Conservation (phyloP, 139 green algal genomes). For the Tetraselmis striata region DNA sequence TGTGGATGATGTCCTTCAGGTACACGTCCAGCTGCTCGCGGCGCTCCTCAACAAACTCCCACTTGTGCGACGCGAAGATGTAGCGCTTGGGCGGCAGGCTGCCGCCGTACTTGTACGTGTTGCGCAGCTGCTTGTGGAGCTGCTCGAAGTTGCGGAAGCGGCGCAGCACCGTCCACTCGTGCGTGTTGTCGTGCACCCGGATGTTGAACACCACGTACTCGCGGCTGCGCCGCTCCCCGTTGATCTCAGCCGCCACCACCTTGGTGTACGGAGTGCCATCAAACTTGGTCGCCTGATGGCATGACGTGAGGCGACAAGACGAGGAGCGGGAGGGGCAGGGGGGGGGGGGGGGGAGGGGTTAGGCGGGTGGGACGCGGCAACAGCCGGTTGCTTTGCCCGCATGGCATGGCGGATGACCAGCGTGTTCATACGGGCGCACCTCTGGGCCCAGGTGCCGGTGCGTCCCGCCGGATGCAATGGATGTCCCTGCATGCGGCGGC, state of each 20-base stretch:
- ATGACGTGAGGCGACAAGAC: no score
- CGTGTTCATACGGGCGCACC: no score
- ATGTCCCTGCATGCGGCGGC: no score
- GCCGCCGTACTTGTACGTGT: slow-evolving; percentile 19
- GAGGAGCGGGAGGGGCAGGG: no score
- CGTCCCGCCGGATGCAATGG: no score
- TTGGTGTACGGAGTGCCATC: not conserved
- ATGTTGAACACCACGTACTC: slow-evolving; percentile 66
- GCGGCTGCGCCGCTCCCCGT: slow-evolving; percentile 23
- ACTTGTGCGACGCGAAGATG: slow-evolving; percentile 41
- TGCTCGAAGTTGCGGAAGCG: slow-evolving; percentile 68
- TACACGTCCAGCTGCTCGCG: slow-evolving; percentile 46
- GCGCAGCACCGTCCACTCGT: slow-evolving; percentile 60
- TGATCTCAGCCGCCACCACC: slow-evolving; percentile 54
- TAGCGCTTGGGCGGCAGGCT: slow-evolving; percentile 58
- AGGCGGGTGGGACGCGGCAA: no score
- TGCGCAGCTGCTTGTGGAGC: slow-evolving; percentile 51
- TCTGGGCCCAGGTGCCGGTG: no score
- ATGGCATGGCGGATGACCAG: no score
- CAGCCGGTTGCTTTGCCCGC: no score
- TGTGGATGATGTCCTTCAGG: slow-evolving; percentile 21
- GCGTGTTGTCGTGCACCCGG: slow-evolving; percentile 41
- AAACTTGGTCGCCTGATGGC: not conserved
- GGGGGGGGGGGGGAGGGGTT: no score
- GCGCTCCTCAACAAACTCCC: slow-evolving; percentile 52